These are phyloP conservation scores for Fusarium annulatum DNA, from an alignment of 2,329 filamentous ascomycete species.

Conservation along the genomic window DNA sequence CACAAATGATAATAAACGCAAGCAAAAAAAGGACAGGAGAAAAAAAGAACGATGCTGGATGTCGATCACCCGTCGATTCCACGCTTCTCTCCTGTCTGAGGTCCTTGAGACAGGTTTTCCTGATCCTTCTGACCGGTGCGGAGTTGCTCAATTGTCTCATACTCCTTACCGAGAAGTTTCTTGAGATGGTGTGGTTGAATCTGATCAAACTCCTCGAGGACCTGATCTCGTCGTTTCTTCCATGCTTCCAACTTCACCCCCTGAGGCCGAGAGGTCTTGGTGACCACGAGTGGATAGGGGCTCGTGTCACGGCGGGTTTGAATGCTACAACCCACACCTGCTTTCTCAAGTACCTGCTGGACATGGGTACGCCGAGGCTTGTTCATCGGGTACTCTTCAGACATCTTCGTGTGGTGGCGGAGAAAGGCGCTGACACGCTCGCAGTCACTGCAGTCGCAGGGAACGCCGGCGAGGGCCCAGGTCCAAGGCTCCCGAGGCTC, in stretches of 20 bases:
- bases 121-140: background rate
- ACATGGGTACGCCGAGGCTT: constrained; percentile 39
- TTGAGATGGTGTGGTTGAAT: constrained; percentile 3
- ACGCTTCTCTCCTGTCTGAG: constrained; percentile 11
- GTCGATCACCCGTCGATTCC: background rate
- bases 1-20: too few species aligned
- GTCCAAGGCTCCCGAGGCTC: constrained; percentile 14
- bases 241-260: background rate
- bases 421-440: constrained; percentile 44
- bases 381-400: constrained; percentile 22
- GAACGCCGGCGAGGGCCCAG: constrained; percentile 4
- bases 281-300: constrained; percentile 39
- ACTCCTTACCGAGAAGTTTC: constrained; percentile 6
- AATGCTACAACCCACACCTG: constrained; percentile 36
- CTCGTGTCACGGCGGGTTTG: constrained; percentile 16
- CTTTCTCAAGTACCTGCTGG: constrained; percentile 21
- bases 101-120: background rate
- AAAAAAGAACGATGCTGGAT: too few species aligned
- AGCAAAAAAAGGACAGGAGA: too few species aligned
- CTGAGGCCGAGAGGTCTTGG: constrained; percentile 30
- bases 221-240: background rate
- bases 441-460: constrained; percentile 45
- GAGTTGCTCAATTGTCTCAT: background rate
- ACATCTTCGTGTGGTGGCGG: background rate
- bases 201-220: background rate